Conservation (phyloP, 225 moss, liverwort and hornwort genomes). For the Pleurozium schreberi region DNA sequence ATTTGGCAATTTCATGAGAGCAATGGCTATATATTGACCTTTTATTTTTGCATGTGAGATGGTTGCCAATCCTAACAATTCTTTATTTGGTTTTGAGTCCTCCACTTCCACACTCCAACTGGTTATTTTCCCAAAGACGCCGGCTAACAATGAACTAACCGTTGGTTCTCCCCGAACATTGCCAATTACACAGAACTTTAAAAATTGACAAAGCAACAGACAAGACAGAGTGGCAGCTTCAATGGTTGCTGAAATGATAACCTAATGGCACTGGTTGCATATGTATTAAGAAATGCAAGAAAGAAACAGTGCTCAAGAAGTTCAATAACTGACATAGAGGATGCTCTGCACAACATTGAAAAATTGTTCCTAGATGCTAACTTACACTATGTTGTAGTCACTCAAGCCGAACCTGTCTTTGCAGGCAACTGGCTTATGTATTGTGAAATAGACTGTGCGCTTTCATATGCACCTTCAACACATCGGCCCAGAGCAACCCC, state of each 20-base stretch:
- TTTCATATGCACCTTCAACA: conserved; percentile 94
- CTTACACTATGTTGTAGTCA: neutral
- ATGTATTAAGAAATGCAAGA: neutral
- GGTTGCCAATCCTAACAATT: neutral
- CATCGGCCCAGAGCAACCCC: conserved; percentile 90
- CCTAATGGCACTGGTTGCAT: neutral
- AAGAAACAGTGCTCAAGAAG: neutral
- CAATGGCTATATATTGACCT: fast-evolving
- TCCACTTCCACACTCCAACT: neutral
- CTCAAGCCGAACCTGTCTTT: conserved; percentile 14
- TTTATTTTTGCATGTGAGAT: neutral
- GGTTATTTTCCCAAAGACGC: neutral
- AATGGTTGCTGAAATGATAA: neutral
- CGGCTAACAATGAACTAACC: neutral
- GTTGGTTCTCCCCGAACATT: neutral
- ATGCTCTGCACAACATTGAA: neutral
- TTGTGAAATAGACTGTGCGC: conserved; percentile 55
- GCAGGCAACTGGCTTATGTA: conserved; percentile 33
- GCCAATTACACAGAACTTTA: neutral
- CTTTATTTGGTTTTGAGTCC: neutral
- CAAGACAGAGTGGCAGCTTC: neutral
- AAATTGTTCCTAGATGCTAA: conserved; percentile 16
- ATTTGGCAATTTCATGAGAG: neutral
- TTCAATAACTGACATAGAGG: neutral
- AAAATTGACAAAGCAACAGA: neutral